Conservation (phyloP, 1,139 yeast species). For the Pichia sp. region DNA sequence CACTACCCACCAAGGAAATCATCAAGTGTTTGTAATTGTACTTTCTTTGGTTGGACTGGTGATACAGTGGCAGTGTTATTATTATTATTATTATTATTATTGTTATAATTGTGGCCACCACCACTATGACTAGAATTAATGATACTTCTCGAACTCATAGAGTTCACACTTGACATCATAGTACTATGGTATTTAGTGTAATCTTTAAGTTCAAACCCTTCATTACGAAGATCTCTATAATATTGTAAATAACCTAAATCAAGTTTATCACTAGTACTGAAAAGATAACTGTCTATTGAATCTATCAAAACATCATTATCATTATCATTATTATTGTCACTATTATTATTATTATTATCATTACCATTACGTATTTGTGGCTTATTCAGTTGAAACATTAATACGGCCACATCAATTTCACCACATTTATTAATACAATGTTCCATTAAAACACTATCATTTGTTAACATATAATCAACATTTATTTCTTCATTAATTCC, state of each 20-base stretch:
- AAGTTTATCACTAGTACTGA: conserved; percentile 3
- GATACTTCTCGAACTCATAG: not conserved
- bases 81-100: not conserved
- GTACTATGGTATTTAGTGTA: conserved; percentile 16
- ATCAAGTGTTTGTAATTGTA: conserved; percentile 10
- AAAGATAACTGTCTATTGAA: conserved; percentile 8
- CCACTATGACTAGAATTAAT: not conserved
- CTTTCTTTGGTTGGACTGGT: not conserved
- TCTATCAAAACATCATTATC: not conserved
- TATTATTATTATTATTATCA: not conserved
- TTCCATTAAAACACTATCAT: conserved; percentile 21
- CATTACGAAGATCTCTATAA: conserved; percentile 23
- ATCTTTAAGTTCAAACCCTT: conserved; percentile 24
- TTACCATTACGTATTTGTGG: conserved; percentile 41
- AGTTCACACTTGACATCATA: not conserved
- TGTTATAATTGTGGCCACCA: not conserved
- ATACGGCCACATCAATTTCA: conserved; percentile 53
- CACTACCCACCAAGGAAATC: conserved; percentile 10
- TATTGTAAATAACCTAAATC: conserved; percentile 22
- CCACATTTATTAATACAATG: conserved; percentile 30
- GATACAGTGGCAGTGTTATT: not conserved
- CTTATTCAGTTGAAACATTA: conserved; percentile 80
- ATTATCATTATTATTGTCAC: not conserved
- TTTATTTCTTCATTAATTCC: conserved; percentile 14
- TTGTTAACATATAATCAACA: conserved; percentile 11